Conservation (phyloP, 495 filamentous ascomycete genomes). For the Saxophila tyrrhenica region DNA sequence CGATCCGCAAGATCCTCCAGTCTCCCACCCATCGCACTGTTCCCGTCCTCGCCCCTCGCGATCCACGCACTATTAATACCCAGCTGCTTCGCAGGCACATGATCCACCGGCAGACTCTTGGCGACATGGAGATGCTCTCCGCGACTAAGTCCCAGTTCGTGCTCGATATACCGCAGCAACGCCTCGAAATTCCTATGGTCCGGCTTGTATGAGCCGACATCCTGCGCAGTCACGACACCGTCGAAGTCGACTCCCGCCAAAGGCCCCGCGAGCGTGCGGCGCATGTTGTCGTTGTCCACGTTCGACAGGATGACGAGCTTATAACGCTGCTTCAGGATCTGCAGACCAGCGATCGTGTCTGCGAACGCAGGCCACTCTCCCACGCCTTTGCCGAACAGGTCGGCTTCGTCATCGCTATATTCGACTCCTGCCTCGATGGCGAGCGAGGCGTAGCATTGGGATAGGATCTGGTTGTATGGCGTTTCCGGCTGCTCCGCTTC, state of each 20-base stretch:
- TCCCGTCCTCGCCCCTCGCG: constrained; percentile 37
- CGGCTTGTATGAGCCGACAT: constrained; percentile 69
- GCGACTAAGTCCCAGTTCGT: constrained; percentile 43
- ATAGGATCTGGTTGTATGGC: constrained; percentile 5
- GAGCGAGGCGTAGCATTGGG: constrained; percentile 1
- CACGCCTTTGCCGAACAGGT: constrained; percentile 7
- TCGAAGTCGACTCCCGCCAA: constrained; percentile 47
- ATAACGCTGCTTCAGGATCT: constrained; percentile 42
- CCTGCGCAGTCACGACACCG: constrained; percentile 61
- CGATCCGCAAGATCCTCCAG: constrained; percentile 31
- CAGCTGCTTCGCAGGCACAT: constrained; percentile 52
- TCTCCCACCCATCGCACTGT: constrained; percentile 31
- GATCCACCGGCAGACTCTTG: constrained; percentile 58
- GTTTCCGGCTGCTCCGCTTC: constrained; percentile 10
- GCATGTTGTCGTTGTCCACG: constrained; percentile 53
- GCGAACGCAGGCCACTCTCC: constrained; percentile 19
- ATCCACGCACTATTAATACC: constrained; percentile 66
- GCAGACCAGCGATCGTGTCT: constrained; percentile 19
- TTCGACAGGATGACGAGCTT: constrained; percentile 65
- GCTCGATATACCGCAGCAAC: constrained; percentile 42
- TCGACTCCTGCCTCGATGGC: constrained; percentile 2
- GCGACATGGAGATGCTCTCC: constrained; percentile 56
- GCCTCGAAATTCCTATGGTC: constrained; percentile 53
- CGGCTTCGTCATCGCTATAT: not conserved
- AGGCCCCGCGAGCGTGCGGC: constrained; percentile 38